Evolutionary conservation across 2,329 filamentous ascomycete genomes (phyloP), one percentile per base, ranked within the genome.

Genomic region (Penicillium glabrum): DNA sequence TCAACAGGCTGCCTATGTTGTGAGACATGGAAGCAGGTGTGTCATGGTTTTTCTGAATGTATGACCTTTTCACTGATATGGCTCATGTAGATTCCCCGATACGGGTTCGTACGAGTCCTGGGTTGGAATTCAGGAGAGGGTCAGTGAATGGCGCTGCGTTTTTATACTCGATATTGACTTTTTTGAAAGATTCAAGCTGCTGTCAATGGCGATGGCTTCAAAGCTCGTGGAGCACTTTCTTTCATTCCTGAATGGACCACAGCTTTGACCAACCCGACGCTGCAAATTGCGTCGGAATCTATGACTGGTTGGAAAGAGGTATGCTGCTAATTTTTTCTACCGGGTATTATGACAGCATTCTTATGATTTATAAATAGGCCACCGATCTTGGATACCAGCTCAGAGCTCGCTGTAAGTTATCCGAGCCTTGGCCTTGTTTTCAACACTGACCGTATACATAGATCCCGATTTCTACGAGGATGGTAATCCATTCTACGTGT

Each of bases 11-110:
- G 82, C 83, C 5, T 87, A 86, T 59, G 73, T 85, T 33, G 78
- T 80, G 2, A 81, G 85, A 19, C 86, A 88, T 73, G 86, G 86
- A 19, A 86, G 83, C 43, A 78, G 86, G 43, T 89, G 83, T 41
- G 54, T 29, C 33, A 29, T 21, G 16, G 5, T 8, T 35, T 27
- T 23, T 4, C 14, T 37, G 16, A 21, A 26, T 26, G 7, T 29
- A 7, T 23, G 33, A 10, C 16, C 6, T 19, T 24, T 24, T 37
- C 37, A 37, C 29, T 19, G 2, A 26, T 19, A 13, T 45, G 23
- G 23, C 33, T 21, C 3, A 14, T 51, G 43, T 24, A 63, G 61
- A 48, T 63, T 61, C 64, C 86, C 85, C 0, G 86, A 88, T 60
- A 73, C 73, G 1, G 83, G 85, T 4, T 84, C 86, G 5, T 87